Conservation (phyloP, 768 basidiomycete species). For the Russula griseocarnosa region DNA sequence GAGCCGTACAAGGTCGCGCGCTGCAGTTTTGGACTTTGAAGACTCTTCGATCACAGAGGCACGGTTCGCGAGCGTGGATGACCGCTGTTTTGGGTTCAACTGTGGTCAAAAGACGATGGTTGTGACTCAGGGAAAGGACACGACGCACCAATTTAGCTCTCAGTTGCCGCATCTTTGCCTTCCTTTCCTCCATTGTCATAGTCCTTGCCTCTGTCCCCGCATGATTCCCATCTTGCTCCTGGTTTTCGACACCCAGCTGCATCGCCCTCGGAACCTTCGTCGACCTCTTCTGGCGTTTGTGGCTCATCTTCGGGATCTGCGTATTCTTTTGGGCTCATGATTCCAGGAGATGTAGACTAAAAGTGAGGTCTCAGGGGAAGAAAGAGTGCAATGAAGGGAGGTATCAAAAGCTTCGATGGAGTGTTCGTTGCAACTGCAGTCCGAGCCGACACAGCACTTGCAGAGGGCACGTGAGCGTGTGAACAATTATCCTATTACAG, state of each 20-base stretch:
- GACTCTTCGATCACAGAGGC: conserved; percentile 82
- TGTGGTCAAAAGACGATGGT: background rate
- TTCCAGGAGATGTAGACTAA: background rate
- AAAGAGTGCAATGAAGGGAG: background rate
- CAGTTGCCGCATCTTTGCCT: conserved; percentile 22
- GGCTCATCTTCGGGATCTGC: background rate
- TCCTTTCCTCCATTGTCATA: conserved; percentile 29
- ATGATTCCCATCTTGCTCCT: conserved; percentile 5
- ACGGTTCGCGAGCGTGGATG: conserved; percentile 79
- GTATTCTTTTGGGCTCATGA: conserved; percentile 7
- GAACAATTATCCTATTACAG: background rate
- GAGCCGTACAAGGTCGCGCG: conserved; percentile 74
- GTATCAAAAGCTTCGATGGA: background rate
- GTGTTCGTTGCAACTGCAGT: background rate
- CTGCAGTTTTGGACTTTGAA: conserved; percentile 68
- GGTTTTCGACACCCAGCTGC: background rate
- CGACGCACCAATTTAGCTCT: conserved; percentile 22
- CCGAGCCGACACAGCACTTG: too few relatives aligned
- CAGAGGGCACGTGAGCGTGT: background rate
- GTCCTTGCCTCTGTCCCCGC: background rate
- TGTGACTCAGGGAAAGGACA: background rate
- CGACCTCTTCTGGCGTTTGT: conserved; percentile 13
- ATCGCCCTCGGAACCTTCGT: conserved; percentile 10
- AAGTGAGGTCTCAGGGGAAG: background rate
- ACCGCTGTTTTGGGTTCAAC: conserved; percentile 50